Percentiles rank a stretch among this genome's conserved stretches.
Conservation (phyloP, 2,329 filamentous ascomycete genomes). For the Penicillium fuscoglaucum region DNA sequence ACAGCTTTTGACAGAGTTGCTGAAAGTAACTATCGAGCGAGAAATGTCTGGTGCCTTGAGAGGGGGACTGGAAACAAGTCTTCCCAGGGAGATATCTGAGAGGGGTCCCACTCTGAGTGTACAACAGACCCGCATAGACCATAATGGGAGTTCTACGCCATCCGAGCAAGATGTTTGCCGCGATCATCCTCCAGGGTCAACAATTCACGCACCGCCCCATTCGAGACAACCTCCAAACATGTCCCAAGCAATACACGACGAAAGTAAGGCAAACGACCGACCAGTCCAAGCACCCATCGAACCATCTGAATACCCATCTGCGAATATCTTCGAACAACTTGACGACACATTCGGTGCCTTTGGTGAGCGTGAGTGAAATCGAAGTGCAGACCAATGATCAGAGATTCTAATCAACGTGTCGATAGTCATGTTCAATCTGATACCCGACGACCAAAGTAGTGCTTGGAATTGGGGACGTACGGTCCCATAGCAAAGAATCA, state of each 20-base stretch:
- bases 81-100: neutral
- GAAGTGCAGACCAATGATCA: rapidly evolving
- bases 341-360: conserved; percentile 12
- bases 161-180: neutral
- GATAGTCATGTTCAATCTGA: conserved; percentile 13
- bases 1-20: conserved; percentile 29
- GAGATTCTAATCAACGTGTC: neutral
- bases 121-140: neutral
- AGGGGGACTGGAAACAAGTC: neutral
- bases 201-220: neutral
- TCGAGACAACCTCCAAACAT: neutral
- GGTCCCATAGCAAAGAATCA: neutral
- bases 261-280: neutral
- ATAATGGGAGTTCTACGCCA: no score
- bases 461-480: conserved; percentile 13
- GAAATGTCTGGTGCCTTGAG: conserved; percentile 17
- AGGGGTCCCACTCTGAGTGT: neutral
- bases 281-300: neutral
- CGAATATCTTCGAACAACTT: conserved; percentile 12
- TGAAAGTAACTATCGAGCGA: conserved; percentile 26
- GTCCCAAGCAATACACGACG: neutral
- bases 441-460: conserved; percentile 10
- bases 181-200: neutral
- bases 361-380: conserved; percentile 8
- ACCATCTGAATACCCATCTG: neutral